Percentiles rank a stretch among this genome's conserved stretches.
phyloP scores from a whole-genome alignment of 2,329 filamentous ascomycete genomes.

The Albophoma yamanashiensis region DNA sequence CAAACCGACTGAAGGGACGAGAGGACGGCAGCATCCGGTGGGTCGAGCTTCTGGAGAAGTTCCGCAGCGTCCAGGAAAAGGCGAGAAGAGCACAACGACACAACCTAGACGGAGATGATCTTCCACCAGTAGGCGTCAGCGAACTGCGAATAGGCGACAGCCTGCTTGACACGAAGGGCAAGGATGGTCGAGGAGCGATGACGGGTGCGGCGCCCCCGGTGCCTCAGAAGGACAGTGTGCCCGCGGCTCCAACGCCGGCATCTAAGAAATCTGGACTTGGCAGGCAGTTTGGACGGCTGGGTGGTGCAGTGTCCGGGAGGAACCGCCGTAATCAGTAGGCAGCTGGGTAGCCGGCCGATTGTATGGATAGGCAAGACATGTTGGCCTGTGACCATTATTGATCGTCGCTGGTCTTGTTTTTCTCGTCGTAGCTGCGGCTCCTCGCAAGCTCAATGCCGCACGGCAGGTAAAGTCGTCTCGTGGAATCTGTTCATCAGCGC shows the following conservation, averaged over 20 bases:
- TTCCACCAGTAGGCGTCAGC: constrained; percentile 30
- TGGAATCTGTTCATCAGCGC: constrained; percentile 8
- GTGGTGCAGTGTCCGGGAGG: constrained; percentile 59
- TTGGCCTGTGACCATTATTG: not conserved
- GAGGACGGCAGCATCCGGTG: constrained; percentile 82
- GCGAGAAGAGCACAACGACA: constrained; percentile 61
- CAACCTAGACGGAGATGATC: constrained; percentile 39
- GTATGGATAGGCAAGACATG: not conserved
- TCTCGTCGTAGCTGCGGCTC: not conserved
- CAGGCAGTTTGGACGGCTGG: constrained; percentile 58
- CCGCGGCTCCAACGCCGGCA: constrained; percentile 29
- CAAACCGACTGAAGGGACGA: constrained; percentile 68
- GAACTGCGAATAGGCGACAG: constrained; percentile 32
- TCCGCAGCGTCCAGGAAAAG: constrained; percentile 80
- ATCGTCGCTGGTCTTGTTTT: not conserved
- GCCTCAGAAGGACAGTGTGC: constrained; percentile 37
- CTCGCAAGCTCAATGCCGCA: not conserved
- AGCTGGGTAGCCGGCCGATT: not conserved
- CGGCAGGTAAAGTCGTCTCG: not conserved
- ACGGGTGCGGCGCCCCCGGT: constrained; percentile 25
- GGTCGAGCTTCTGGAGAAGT: constrained; percentile 90
- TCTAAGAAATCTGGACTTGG: constrained; percentile 54
- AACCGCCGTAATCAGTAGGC: constrained; percentile 34
- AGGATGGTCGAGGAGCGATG: constrained; percentile 24
- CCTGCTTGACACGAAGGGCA: constrained; percentile 26